Evolutionary conservation across 139 green algal genomes (phyloP), one percentile per base, ranked within the genome.

Genomic region (Chlorella sp.): DNA sequence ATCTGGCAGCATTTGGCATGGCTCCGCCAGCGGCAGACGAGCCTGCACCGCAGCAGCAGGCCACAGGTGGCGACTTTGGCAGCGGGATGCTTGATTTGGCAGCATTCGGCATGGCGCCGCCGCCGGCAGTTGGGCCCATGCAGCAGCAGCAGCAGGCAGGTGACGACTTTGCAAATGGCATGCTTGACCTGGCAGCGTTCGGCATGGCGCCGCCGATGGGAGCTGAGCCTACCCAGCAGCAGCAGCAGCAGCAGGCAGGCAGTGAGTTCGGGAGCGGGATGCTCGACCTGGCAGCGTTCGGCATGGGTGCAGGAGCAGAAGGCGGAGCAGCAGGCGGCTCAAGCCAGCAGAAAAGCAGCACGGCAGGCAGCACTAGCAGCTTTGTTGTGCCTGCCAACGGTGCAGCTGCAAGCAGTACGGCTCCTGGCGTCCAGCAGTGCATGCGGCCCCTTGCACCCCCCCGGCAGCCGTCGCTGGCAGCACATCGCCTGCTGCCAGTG

Each of bases 31-130:
- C 48, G 48, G 48, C 48, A 57, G 80, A 71, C 81, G 79, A 57
- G 79, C 79, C 28, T 19, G 32, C 39, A 22, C 75, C 75, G 84
- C 81, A 90, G 71, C 73, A 40, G 42, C 11, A 30, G 1, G 36
- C n/a, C n/a, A n/a, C 48, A 53, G 78, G 18, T 9, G 36, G 75
- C 79, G 77, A 64, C 0, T 68, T 94, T 18, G 89, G 93, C 4
- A 89, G 77, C 32, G 92, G 91, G n/a, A 93, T 90, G 91, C 88
- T 93, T 11, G 91, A 93, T 86, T 75, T 93, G 86, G 83, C 85
- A 19, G 87, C 89, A 26, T 93, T 93, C 61, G 69, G 79, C 18
- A 80, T 75, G 78, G 87, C 68, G 48, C 60, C 48, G 48, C 48
- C 48, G 5, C 48, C 48, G 48, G 48, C 48, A 57, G 80, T 71